These are phyloP conservation scores for Kuraishia cidri DNA, from an alignment of 805 yeast genomes.

Conservation along the genomic window DNA sequence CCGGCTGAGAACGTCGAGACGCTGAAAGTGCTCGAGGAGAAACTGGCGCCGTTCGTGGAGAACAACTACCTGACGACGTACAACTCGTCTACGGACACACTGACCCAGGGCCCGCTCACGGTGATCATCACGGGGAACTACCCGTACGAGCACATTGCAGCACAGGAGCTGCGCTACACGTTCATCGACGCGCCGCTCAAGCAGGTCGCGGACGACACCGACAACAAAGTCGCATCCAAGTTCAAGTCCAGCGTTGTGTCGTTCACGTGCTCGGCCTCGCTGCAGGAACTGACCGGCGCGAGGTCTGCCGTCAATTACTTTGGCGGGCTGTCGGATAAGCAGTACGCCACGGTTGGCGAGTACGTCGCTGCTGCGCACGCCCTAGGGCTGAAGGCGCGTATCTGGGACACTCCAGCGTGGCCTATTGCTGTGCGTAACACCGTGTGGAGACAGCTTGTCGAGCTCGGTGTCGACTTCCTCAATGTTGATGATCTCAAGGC, in stretches of 20 bases:
- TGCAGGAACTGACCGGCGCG: constrained; percentile 10
- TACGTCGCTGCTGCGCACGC: constrained; percentile 30
- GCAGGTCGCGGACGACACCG: constrained; percentile 4
- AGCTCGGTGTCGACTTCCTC: constrained; percentile 42
- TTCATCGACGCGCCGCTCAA: constrained; percentile 48
- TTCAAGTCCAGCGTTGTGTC: constrained; percentile 12
- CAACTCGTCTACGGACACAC: constrained; percentile 21
- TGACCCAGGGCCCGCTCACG: constrained; percentile 46
- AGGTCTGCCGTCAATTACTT: constrained; percentile 6
- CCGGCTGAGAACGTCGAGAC: constrained; percentile 31
- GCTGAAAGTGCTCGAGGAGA: constrained; percentile 31
- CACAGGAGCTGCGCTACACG: constrained; percentile 19
- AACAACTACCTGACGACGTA: constrained; percentile 40
- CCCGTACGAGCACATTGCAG: constrained; percentile 31
- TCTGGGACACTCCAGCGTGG: constrained; percentile 71
- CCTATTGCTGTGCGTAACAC: constrained; percentile 35
- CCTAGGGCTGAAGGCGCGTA: constrained; percentile 42
- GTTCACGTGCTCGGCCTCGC: constrained; percentile 13
- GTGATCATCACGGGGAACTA: constrained; percentile 57
- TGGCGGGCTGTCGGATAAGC: constrained; percentile 23
- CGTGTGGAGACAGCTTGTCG: constrained; percentile 40
- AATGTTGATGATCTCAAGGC: constrained; percentile 51
- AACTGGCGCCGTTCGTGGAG: constrained; percentile 36
- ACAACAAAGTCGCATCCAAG: constrained; percentile 7
- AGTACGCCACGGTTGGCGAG: constrained; percentile 16